phyloP scores from a whole-genome alignment of 1,284 basidiomycete species.

The Sanghuangporus weigelae region DNA sequence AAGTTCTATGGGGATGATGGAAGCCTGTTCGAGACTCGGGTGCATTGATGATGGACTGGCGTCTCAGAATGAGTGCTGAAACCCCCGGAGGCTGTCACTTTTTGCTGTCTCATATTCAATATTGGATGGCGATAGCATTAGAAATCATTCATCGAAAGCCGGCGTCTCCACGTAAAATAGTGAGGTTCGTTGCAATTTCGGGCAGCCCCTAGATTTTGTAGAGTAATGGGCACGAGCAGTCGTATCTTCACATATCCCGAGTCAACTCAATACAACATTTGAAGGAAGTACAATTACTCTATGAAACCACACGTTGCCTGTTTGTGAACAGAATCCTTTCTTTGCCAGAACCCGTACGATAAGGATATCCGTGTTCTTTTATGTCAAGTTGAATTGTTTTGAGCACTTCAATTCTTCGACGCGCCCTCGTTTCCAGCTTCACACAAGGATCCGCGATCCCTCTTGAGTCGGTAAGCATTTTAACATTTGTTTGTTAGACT shows the following conservation, averaged over 20 bases:
- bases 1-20: neutral
- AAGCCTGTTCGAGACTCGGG: neutral
- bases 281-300: neutral
- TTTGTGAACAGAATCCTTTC: neutral
- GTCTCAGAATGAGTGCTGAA: neutral
- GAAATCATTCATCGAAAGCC: neutral
- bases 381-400: neutral
- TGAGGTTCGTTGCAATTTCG: neutral
- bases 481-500: slow-evolving; percentile 3
- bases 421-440: neutral
- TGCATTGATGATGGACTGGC: neutral
- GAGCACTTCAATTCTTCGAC: neutral
- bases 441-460: neutral
- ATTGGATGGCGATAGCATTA: neutral
- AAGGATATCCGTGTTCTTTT: neutral
- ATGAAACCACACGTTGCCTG: neutral
- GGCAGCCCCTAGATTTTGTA: neutral
- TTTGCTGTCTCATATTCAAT: neutral
- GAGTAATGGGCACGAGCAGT: neutral
- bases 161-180: neutral
- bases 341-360: neutral
- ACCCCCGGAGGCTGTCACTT: neutral
- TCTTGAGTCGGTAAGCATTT: neutral
- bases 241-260: neutral
- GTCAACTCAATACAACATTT: neutral